Percentiles rank a stretch among this genome's conserved stretches.
Evolutionary conservation across 2,329 filamentous ascomycete genomes (phyloP).

Genomic region (Pezicula neosporulosa): DNA sequence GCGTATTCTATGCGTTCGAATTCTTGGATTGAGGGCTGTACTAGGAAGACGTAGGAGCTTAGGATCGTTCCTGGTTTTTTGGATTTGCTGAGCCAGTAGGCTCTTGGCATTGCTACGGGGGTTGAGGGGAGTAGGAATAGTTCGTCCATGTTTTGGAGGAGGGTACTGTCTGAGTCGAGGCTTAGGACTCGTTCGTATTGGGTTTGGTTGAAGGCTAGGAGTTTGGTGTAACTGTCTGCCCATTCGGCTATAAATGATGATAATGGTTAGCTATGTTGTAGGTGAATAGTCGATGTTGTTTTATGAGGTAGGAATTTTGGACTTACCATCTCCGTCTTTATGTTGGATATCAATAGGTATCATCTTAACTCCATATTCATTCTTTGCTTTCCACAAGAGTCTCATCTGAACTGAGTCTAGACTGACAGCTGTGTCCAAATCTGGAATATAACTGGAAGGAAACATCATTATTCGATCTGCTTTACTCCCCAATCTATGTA

Average conservation of each 20-base stretch:
- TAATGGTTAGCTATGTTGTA: background rate
- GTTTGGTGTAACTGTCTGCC: slow-evolving; percentile 64
- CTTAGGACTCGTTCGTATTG: slow-evolving; percentile 40
- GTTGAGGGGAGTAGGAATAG: slow-evolving; percentile 53
- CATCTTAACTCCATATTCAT: slow-evolving; percentile 42
- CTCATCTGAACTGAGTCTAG: slow-evolving; percentile 27
- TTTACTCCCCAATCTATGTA: slow-evolving; percentile 37
- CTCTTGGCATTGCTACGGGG: slow-evolving; percentile 54
- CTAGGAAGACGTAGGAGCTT: slow-evolving; percentile 53
- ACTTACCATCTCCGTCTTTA: slow-evolving; percentile 32
- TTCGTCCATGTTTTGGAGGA: slow-evolving; percentile 50
- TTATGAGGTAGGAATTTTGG: background rate
- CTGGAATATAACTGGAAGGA: slow-evolving; percentile 25
- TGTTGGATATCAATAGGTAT: slow-evolving; percentile 38
- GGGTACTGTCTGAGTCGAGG: slow-evolving; percentile 19
- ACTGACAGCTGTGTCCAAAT: slow-evolving; percentile 26
- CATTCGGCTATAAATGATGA: slow-evolving; percentile 46
- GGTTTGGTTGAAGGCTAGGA: slow-evolving; percentile 65
- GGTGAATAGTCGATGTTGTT: too few species aligned
- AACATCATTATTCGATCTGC: slow-evolving; percentile 45
- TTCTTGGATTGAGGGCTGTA: slow-evolving; percentile 51
- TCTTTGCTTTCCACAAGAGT: slow-evolving; percentile 38
- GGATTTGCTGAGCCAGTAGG: slow-evolving; percentile 51
- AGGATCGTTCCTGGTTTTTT: slow-evolving; percentile 31
- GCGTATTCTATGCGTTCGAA: slow-evolving; percentile 32